Conservation (phyloP, 192 early-diverging fungal species). For the Linderina pennispora region DNA sequence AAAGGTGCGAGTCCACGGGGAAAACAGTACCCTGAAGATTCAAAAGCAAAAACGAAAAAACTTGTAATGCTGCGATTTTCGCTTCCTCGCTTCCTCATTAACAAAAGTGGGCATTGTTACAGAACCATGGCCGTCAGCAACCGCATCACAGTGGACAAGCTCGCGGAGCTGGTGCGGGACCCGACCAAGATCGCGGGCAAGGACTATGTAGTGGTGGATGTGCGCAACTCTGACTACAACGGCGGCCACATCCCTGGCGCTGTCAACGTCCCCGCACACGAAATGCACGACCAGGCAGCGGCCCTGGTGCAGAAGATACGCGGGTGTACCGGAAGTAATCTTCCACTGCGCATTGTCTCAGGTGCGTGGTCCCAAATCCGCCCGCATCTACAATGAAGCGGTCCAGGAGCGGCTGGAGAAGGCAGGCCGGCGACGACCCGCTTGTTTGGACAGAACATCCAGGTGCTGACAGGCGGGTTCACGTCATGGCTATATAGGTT, state of each 20-base stretch:
- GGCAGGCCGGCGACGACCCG: slow-evolving; percentile 4
- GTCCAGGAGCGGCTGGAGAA: slow-evolving; percentile 13
- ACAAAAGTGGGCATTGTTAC: too few species aligned
- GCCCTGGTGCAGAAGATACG: slow-evolving; percentile 49
- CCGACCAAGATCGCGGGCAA: slow-evolving; percentile 48
- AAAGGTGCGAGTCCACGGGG: too few species aligned
- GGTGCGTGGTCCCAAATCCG: slow-evolving; percentile 70
- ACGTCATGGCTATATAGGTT: slow-evolving; percentile 56
- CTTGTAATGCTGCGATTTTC: too few species aligned
- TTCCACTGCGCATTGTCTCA: slow-evolving; percentile 91
- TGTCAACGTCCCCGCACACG: slow-evolving; percentile 65
- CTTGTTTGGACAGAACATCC: slow-evolving; percentile 40
- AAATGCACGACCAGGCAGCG: slow-evolving; percentile 47
- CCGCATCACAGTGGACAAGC: slow-evolving; percentile 28
- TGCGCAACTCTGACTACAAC: slow-evolving; percentile 53
- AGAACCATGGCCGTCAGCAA: neutral
- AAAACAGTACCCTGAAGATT: too few species aligned
- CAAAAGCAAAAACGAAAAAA: too few species aligned
- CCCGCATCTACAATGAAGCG: slow-evolving; percentile 54
- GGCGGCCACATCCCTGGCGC: slow-evolving; percentile 77
- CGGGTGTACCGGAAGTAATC: slow-evolving; percentile 56
- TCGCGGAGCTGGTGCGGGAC: slow-evolving; percentile 54
- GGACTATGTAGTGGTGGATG: slow-evolving; percentile 74
- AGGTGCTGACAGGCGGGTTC: slow-evolving; percentile 62
- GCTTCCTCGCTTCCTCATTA: too few species aligned